phyloP scores from a whole-genome alignment of 768 basidiomycete genomes.

The Macrocybe gigantea region DNA sequence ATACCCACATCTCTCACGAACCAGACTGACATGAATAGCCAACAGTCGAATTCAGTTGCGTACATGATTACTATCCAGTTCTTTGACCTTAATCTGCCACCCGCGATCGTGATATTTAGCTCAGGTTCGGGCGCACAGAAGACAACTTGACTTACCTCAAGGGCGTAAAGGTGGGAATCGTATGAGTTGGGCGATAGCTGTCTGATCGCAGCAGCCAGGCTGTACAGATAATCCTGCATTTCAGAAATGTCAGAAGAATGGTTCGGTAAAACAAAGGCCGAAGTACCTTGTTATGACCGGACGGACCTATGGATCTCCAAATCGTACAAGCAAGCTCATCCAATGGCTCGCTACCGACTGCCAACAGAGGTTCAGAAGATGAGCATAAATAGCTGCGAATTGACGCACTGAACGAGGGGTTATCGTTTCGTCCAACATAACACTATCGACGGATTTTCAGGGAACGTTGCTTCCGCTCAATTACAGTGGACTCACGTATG shows the following conservation, averaged over 20 bases:
- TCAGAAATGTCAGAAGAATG: neutral
- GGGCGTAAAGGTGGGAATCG: constrained; percentile 70
- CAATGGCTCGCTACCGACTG: constrained; percentile 84
- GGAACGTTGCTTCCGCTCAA: neutral
- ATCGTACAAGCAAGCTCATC: constrained; percentile 63
- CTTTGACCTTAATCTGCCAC: neutral
- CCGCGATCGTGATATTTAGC: neutral
- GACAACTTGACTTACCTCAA: constrained; percentile 47
- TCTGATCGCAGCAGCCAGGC: constrained; percentile 68
- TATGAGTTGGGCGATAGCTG: constrained; percentile 66
- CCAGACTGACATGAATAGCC: no score
- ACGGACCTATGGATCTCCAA: constrained; percentile 75
- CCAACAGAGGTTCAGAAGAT: neutral
- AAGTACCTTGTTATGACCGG: constrained; percentile 81
- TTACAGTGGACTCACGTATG: constrained; percentile 34
- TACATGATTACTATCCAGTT: neutral
- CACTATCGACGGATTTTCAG: constrained; percentile 36
- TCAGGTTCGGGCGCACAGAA: neutral
- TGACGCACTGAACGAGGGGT: constrained; percentile 78
- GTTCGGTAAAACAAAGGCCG: neutral
- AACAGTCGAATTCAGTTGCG: no score
- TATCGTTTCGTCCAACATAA: constrained; percentile 83
- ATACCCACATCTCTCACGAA: no score
- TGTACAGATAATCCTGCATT: constrained; percentile 78
- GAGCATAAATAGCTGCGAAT: neutral